Conservation (phyloP, 495 filamentous ascomycete species). For the Penicillium riverlandense region DNA sequence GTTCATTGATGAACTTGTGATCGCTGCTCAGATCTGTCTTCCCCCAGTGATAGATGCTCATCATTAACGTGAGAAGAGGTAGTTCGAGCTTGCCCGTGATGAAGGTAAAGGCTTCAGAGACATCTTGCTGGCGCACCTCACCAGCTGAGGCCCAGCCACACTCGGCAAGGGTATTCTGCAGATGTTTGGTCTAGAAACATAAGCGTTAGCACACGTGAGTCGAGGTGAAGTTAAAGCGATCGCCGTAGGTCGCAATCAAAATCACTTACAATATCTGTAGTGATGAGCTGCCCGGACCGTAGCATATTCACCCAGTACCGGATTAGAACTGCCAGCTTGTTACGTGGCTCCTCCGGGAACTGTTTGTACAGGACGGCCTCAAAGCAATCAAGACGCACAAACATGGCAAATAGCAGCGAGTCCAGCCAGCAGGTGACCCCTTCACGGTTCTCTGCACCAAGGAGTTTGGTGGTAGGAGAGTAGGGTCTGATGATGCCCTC, state of each 20-base stretch:
- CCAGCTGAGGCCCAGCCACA: slow-evolving; percentile 89
- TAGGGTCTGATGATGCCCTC: slow-evolving; percentile 73
- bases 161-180: slow-evolving; percentile 75
- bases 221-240: background rate
- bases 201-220: slow-evolving; percentile 19
- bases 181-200: slow-evolving; percentile 57
- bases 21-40: slow-evolving; percentile 76
- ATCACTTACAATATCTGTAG: slow-evolving; percentile 70
- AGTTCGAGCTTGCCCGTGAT: slow-evolving; percentile 84
- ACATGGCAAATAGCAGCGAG: slow-evolving; percentile 93
- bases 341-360: slow-evolving; percentile 58
- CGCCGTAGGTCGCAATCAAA: background rate
- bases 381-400: slow-evolving; percentile 79
- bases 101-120: slow-evolving; percentile 91
- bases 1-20: slow-evolving; percentile 88
- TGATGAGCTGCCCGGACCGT: slow-evolving; percentile 76
- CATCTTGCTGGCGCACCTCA: slow-evolving; percentile 75
- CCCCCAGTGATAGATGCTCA: slow-evolving; percentile 90
- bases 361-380: slow-evolving; percentile 78
- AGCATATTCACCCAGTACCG: slow-evolving; percentile 92
- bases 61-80: slow-evolving; percentile 83
- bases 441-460: slow-evolving; percentile 81
- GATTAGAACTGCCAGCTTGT: slow-evolving; percentile 63
- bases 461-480: slow-evolving; percentile 58
- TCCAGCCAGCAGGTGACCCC: slow-evolving; percentile 90